Evolutionary conservation across 345 rosid genomes (phyloP).

Genomic region (Geranium rotundifolium): DNA sequence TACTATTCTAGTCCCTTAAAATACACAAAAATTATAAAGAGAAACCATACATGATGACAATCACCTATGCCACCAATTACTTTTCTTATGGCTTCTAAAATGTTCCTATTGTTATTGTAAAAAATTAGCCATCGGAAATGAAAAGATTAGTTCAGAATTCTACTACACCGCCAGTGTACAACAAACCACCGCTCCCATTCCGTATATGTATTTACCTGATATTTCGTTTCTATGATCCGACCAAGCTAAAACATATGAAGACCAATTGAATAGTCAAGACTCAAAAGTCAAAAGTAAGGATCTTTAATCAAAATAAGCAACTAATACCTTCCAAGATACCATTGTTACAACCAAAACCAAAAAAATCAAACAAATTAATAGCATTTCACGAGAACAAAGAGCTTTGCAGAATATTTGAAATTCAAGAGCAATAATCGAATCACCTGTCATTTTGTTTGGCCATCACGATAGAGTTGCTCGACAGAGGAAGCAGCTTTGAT

Average conservation of each 20-base stretch:
- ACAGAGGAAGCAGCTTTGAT: constrained; percentile 41
- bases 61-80: neutral
- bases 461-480: constrained; percentile 23
- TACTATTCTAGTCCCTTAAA: neutral
- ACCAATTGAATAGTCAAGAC: neutral
- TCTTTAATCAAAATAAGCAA: neutral
- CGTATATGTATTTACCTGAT: neutral
- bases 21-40: neutral
- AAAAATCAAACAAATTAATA: too few species aligned
- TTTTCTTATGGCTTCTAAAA: neutral
- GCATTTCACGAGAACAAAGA: neutral
- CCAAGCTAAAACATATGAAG: neutral
- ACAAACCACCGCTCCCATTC: neutral
- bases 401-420: neutral
- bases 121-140: neutral
- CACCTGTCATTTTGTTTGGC: constrained; percentile 50
- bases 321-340: neutral
- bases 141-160: neutral
- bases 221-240: neutral
- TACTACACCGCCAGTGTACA: neutral
- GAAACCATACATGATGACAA: neutral
- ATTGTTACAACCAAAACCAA: neutral
- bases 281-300: neutral
- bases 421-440: neutral
- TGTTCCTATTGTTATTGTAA: neutral